These are phyloP conservation scores for Ganoderma resinaceum DNA, from an alignment of 1,284 basidiomycete genomes.

Conservation along the genomic window DNA sequence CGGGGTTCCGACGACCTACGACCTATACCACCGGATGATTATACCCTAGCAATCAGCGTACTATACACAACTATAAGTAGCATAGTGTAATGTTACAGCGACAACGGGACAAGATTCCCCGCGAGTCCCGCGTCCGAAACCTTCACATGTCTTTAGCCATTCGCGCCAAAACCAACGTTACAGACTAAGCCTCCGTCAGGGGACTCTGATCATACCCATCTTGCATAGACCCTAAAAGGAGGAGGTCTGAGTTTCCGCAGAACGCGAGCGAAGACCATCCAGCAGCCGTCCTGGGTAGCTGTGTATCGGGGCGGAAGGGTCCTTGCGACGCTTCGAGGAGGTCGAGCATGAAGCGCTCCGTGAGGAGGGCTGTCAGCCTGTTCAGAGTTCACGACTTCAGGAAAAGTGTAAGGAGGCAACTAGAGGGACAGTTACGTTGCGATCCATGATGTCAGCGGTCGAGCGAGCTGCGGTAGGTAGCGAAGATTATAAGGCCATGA, in stretches of 20 bases:
- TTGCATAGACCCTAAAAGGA: not conserved
- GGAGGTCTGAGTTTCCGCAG: not conserved
- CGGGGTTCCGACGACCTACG: not conserved
- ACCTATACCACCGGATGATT: not conserved
- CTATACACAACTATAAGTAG: not conserved
- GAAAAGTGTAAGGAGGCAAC: not conserved
- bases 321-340: constrained; percentile 9
- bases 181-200: not conserved
- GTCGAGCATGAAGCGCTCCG: constrained; percentile 20
- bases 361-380: constrained; percentile 15
- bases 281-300: not conserved
- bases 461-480: not conserved
- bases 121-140: not conserved
- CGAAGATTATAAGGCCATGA: not conserved
- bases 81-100: not conserved
- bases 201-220: not conserved
- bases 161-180: too few species aligned
- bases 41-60: not conserved
- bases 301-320: too few species aligned
- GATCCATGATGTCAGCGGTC: not conserved
- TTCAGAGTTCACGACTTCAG: not conserved
- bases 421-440: not conserved
- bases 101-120: not conserved
- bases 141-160: too few species aligned
- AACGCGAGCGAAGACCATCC: not conserved